Conservation (phyloP, 78 protist genomes). For the Bodo saltans region DNA sequence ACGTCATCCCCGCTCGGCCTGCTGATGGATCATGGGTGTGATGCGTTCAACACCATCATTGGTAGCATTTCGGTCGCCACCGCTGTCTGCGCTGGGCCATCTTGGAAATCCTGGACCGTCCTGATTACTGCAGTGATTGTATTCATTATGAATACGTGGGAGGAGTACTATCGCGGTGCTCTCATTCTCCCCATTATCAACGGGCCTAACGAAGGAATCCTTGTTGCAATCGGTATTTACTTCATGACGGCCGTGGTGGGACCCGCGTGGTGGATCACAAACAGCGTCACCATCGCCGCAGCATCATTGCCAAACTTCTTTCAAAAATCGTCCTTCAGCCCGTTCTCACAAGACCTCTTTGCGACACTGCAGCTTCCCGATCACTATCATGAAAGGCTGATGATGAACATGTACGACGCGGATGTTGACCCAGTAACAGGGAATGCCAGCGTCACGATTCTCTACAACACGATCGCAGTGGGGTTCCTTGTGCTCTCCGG, state of each 20-base stretch:
- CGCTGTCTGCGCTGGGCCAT: constrained; percentile 2
- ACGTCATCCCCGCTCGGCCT: constrained; percentile 74
- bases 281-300: neutral
- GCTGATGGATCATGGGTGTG: constrained; percentile 66
- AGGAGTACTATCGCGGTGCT: constrained; percentile 39
- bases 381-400: too few relatives aligned
- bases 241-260: neutral
- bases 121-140: neutral
- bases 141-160: constrained; percentile 35
- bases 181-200: constrained; percentile 36
- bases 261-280: neutral
- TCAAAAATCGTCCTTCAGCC: neutral
- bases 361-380: neutral
- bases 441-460: neutral
- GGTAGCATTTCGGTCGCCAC: neutral
- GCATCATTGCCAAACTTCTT: neutral
- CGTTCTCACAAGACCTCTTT: neutral
- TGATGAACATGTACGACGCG: too few relatives aligned
- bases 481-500: neutral
- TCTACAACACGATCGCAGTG: neutral
- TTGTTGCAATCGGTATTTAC: neutral
- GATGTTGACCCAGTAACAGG: too few relatives aligned
- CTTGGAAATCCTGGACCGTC: neutral
- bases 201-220: constrained; percentile 49
- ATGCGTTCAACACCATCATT: constrained; percentile 30